phyloP scores from a whole-genome alignment of 495 filamentous ascomycete genomes.

The Annulohypoxylon moriforme region DNA sequence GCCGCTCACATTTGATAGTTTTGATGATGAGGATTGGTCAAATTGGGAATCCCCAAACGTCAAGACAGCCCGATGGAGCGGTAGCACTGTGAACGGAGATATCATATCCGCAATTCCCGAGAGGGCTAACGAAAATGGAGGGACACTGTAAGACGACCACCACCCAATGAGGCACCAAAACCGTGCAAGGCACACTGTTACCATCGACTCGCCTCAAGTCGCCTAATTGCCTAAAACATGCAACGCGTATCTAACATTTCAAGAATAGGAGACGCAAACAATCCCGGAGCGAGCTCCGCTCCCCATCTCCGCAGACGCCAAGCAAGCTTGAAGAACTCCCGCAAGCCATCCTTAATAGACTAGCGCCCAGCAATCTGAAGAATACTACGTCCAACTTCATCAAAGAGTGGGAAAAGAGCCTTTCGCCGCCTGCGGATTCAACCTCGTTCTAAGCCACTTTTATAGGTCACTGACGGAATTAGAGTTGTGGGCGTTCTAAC shows the following conservation, averaged over 20 bases:
- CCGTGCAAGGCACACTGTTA: slow-evolving; percentile 32
- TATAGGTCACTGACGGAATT: slow-evolving; percentile 2
- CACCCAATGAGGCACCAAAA: slow-evolving; percentile 17
- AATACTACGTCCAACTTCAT: slow-evolving; percentile 77
- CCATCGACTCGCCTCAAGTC: slow-evolving; percentile 15
- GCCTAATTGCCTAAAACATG: slow-evolving; percentile 10
- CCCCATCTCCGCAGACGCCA: slow-evolving; percentile 42
- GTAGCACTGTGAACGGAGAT: slow-evolving; percentile 60
- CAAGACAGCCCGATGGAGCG: slow-evolving; percentile 61
- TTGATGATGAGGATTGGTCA: slow-evolving; percentile 77
- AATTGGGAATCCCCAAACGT: slow-evolving; percentile 73
- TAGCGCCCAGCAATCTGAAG: slow-evolving; percentile 74
- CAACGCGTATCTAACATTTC: slow-evolving; percentile 29
- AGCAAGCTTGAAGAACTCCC: slow-evolving; percentile 71
- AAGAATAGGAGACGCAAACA: slow-evolving; percentile 43
- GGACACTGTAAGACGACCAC: slow-evolving; percentile 55
- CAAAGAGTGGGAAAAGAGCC: slow-evolving; percentile 78
- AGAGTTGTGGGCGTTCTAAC: slow-evolving; percentile 6
- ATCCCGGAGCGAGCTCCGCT: slow-evolving; percentile 52
- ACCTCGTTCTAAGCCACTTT: slow-evolving; percentile 28
- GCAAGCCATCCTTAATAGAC: slow-evolving; percentile 62
- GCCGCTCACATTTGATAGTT: slow-evolving; percentile 59
- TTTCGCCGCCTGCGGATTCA: slow-evolving; percentile 44
- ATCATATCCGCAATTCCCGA: slow-evolving; percentile 54
- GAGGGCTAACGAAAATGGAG: slow-evolving; percentile 52